Evolutionary conservation across 331 rosid species (phyloP).

Genomic region (Malus hybrid): DNA sequence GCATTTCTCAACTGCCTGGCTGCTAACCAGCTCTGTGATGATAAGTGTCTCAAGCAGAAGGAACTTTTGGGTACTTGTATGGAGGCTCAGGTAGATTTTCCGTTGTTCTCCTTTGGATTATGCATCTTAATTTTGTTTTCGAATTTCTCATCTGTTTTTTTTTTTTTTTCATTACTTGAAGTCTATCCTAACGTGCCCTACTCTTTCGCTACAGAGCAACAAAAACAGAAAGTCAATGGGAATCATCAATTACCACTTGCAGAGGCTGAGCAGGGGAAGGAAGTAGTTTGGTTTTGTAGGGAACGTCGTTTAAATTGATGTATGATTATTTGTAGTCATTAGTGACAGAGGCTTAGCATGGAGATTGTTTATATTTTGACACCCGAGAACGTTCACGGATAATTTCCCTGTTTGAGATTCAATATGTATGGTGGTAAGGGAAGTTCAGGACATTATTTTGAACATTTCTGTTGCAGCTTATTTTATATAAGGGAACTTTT

Average conservation of each 20-base stretch:
- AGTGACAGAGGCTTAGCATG: no score
- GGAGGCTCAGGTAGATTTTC: constrained; percentile 57
- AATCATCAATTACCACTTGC: constrained; percentile 75
- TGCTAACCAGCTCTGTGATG: constrained; percentile 23
- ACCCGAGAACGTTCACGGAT: not conserved
- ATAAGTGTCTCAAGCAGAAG: constrained; percentile 42
- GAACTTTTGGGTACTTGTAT: constrained; percentile 54
- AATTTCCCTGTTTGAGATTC: not conserved
- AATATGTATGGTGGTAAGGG: not conserved
- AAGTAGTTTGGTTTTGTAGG: constrained; percentile 33
- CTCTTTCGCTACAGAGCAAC: constrained; percentile 38
- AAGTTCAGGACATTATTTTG: not conserved
- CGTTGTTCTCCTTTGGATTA: not conserved
- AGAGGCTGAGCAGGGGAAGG: constrained; percentile 74
- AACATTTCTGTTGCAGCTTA: not conserved
- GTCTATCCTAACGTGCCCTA: constrained; percentile 4
- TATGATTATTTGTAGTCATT: not conserved
- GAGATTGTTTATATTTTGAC: no score
- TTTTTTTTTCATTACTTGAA: not conserved
- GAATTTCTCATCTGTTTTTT: not conserved
- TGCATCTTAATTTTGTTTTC: not conserved
- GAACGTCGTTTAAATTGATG: not conserved
- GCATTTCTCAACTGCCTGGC: constrained; percentile 67
- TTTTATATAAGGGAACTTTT: not conserved
- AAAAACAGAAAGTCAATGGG: constrained; percentile 61